A percentile compares a stretch with the other conserved stretches of the same genome.
Conservation (phyloP, 495 filamentous ascomycete genomes). For the Lasiosphaeria hispida region DNA sequence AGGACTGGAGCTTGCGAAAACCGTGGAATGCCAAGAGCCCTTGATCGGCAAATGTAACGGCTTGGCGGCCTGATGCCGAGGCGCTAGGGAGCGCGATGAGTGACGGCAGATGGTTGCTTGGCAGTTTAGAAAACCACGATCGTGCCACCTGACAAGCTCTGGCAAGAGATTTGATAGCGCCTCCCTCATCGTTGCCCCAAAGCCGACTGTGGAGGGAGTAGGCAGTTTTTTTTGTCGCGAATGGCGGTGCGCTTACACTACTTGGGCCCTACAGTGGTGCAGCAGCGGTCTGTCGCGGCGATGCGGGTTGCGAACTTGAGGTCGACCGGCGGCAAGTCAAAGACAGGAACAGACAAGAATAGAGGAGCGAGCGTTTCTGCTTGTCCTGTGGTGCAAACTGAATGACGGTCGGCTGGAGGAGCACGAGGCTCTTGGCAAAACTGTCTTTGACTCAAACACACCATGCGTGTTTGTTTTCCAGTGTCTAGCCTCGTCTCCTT, state of each 20-base stretch:
- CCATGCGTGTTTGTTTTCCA: too few relatives aligned
- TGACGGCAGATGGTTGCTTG: constrained; percentile 9
- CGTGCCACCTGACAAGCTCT: background rate
- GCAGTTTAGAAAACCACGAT: constrained; percentile 1
- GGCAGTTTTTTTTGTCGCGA: too few relatives aligned
- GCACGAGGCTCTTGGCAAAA: constrained; percentile 6
- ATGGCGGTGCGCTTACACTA: too few relatives aligned
- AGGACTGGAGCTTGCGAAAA: background rate
- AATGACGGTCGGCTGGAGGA: background rate
- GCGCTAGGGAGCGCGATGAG: background rate
- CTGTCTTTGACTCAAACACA: constrained; percentile 8
- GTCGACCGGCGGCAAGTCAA: background rate
- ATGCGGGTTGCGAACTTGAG: too few relatives aligned
- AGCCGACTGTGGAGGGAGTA: too few relatives aligned
- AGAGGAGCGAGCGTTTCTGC: background rate
- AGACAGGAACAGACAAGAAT: background rate
- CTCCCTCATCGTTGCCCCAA: background rate
- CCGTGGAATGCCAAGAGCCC: constrained; percentile 25
- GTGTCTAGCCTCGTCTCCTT: background rate
- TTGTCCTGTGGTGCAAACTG: background rate
- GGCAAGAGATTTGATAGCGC: background rate
- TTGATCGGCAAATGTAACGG: constrained; percentile 27
- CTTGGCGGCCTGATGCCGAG: constrained; percentile 20
- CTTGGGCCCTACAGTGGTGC: too few relatives aligned
- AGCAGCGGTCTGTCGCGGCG: too few relatives aligned